phyloP scores from a whole-genome alignment of 2,329 filamentous ascomycete genomes.

The Penicillium freii region DNA sequence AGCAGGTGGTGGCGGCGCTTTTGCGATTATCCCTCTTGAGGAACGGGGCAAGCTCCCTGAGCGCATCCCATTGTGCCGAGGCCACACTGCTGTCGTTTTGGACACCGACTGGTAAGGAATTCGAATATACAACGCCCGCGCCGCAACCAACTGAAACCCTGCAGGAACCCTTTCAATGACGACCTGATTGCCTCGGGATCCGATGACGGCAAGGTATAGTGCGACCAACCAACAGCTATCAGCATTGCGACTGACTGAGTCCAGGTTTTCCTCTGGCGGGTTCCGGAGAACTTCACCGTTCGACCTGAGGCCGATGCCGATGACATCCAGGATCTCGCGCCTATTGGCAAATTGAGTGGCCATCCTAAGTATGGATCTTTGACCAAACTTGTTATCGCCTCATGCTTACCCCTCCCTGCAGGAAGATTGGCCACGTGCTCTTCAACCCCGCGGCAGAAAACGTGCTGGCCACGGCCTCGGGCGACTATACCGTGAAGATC shows the following conservation, averaged over 20 bases:
- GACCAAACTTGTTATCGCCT: constrained; percentile 4
- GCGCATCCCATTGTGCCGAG: constrained; percentile 89
- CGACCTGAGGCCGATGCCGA: constrained; percentile 73
- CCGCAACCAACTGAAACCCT: background rate
- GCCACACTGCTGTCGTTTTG: constrained; percentile 90
- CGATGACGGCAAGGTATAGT: constrained; percentile 78
- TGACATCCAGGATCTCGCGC: constrained; percentile 76
- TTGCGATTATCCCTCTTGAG: constrained; percentile 87
- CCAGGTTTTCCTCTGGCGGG: constrained; percentile 86
- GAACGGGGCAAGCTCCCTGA: constrained; percentile 91
- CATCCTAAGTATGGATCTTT: constrained; percentile 69
- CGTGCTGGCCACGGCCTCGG: constrained; percentile 90
- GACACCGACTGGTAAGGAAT: constrained; percentile 86
- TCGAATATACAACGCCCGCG: background rate
- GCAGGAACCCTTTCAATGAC: constrained; percentile 94
- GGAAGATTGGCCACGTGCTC: constrained; percentile 95
- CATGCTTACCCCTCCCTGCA: constrained; percentile 41
- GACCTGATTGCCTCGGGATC: constrained; percentile 87
- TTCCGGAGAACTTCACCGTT: constrained; percentile 82
- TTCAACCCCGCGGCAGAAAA: constrained; percentile 97
- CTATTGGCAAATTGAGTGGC: constrained; percentile 76
- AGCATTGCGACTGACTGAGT: constrained; percentile 18
- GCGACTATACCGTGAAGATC: constrained; percentile 90
- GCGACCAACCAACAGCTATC: constrained; percentile 6
- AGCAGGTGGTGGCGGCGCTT: constrained; percentile 89